Evolutionary conservation across 2,329 filamentous ascomycete genomes (phyloP), one percentile per base, ranked within the genome.

Genomic region (Colletotrichum camelliae): DNA sequence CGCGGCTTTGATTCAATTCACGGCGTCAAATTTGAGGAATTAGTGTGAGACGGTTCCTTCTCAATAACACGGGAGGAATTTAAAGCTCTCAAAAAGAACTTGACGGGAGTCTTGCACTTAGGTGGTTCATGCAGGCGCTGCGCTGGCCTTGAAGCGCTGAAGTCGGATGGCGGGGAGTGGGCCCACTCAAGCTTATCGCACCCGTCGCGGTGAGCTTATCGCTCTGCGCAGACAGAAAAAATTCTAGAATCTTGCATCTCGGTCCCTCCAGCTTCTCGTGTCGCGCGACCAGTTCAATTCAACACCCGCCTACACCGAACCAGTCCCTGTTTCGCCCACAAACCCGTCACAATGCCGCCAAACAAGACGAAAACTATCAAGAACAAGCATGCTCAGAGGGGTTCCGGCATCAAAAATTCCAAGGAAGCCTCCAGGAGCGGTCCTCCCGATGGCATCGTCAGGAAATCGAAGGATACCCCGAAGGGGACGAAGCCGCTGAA

Each of bases 331-430:
- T n/a, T 52, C 43, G n/a, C 43, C 43, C 43, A 52, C 43, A 21
- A 52, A 52, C 5, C 18, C 31, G 66, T 65, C 79, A 78, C 77
- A 77, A 93, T 93, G 91, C 88, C 88, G 77, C 87, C 88, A 62
- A 88, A 87, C 78, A 86, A 88, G 78, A 93, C 92, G 65, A 86
- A 85, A 66, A 92, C 91, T 21, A 83, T 93, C 67, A 93, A 93
- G 81, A 93, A 92, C 82, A 93, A 93, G 82, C 90, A 93, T 81
- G 90, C 91, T 66, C 83, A 86, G 68, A 87, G 88, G 77, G 90
- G 89, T 77, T 86, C 86, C 7, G 86, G 86, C 77, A 84, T 85
- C 72, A 85, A 83, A 66, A 84, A 85, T 71, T 84, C 84, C 70
- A 77, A 77, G 80, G 80, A 77, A 84, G 83, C 80, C 85, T 85